Base-by-base conservation (phyloP, 345 rosid species). In the Salix brachista region DNA sequence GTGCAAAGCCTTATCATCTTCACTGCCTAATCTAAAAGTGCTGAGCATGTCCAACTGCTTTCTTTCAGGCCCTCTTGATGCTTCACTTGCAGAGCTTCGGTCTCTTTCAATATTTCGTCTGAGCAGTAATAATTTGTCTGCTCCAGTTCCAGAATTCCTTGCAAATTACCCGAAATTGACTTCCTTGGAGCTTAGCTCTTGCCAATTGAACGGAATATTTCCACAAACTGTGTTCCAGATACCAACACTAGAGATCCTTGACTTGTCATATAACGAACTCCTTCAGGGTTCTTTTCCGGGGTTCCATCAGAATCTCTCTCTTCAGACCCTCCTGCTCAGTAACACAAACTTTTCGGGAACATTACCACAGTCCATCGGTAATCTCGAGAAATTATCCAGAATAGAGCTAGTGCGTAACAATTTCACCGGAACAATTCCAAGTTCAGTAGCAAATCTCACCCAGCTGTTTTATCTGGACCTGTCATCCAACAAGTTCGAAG, bases 21-120 rank as follows among this genome's bases (percentile, higher is more conserved):
- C 81, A 0, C 32, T 86, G 72, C 79, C 78, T 3, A 76, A 83
- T 34, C 70, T 88, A 69, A 71, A 30, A 67, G 84, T 37, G 8
- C 62, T 88, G 78, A 90, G 93, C 81, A 75, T 85, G 84, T n/a
- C 70, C 46, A 14, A 44, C 25, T 88, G 88, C 76, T n/a, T 9
- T 32, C 80, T 86, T 68, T 70, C 80, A 0, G 93, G 82, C 37
- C 80, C 82, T 11, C 76, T 79, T 0, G 21, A 75, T 73, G 9
- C 58, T 52, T 88, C 87, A 16, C 68, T 85, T 11, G 34, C 32
- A 52, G 36, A 65, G 56, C 72, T 75, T 42, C 41, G 0, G 44
- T 79, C 65, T 36, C 80, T 85, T 52, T 74, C 86, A 0, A 72
- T 76, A 10, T 75, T 89, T 54, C 77, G 30, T 1, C 50, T 87